Percentiles rank a stretch among this genome's conserved stretches.
Evolutionary conservation across 768 basidiomycete genomes (phyloP).

Genomic region (Psilocybe azurescens): DNA sequence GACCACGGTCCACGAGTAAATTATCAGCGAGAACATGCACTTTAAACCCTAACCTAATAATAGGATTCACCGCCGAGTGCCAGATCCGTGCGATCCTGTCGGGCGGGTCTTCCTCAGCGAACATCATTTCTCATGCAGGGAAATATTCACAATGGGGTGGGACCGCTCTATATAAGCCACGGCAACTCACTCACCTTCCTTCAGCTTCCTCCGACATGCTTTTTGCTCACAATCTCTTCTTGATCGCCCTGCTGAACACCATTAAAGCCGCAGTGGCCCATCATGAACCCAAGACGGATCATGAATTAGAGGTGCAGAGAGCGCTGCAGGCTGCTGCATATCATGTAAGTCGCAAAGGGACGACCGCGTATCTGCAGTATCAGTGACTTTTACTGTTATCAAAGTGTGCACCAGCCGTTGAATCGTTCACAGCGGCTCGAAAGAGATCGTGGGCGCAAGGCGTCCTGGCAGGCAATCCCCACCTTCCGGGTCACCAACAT

Average conservation of each 20-base stretch:
- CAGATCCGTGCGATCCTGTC: conserved; percentile 24
- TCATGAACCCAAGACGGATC: conserved; percentile 45
- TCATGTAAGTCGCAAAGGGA: conserved; percentile 38
- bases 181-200: neutral
- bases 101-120: conserved; percentile 25
- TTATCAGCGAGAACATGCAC: neutral
- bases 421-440: conserved; percentile 53
- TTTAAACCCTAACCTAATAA: conserved; percentile 12
- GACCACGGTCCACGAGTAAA: neutral
- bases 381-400: neutral
- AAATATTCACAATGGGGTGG: conserved; percentile 1
- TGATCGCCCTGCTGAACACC: conserved; percentile 26
- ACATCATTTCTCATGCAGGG: conserved; percentile 18
- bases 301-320: conserved; percentile 53
- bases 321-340: conserved; percentile 57
- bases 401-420: conserved; percentile 59
- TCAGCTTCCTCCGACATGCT: conserved; percentile 12
- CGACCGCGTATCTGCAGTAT: neutral
- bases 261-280: conserved; percentile 38
- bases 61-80: neutral
- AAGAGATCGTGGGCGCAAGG: conserved; percentile 53
- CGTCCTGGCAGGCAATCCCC: conserved; percentile 28
- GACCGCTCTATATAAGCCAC: conserved; percentile 9
- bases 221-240: conserved; percentile 11
- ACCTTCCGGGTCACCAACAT: conserved; percentile 30